A percentile compares a stretch with the other conserved stretches of the same genome.
These are phyloP conservation scores for Eucalyptus pumila DNA, from an alignment of 345 rosid genomes.

Conservation along the genomic window DNA sequence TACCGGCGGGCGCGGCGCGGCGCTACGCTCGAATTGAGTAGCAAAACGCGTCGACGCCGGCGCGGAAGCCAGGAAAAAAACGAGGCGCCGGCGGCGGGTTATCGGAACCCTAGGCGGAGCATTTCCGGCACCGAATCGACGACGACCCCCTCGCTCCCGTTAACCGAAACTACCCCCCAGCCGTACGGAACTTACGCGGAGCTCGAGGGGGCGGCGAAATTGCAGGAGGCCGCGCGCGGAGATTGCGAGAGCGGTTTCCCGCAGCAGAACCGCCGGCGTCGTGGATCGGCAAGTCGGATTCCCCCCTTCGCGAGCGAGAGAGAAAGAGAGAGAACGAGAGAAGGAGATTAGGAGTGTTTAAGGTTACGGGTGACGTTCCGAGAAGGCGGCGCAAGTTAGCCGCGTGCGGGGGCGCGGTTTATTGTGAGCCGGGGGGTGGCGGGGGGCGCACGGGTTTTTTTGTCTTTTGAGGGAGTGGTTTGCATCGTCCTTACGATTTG, in stretches of 20 bases:
- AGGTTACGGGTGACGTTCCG: neutral
- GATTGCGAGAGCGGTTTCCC: neutral
- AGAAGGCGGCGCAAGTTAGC: neutral
- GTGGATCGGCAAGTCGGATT: neutral
- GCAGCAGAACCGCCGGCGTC: neutral
- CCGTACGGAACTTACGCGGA: neutral
- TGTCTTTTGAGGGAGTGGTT: neutral
- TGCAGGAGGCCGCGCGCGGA: neutral
- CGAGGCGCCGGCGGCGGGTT: neutral
- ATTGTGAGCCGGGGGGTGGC: neutral
- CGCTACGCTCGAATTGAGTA: neutral
- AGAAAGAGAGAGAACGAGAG: neutral
- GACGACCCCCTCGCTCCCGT: neutral
- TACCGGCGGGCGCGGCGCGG: neutral
- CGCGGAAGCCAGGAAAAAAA: neutral
- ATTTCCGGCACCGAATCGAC: neutral
- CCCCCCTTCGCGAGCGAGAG: neutral
- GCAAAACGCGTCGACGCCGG: neutral
- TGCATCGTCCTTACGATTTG: neutral
- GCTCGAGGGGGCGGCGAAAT: neutral
- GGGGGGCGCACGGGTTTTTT: neutral
- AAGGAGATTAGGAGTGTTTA: neutral
- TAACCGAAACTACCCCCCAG: neutral
- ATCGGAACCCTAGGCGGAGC: neutral
- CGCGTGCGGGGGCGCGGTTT: neutral